Evolutionary conservation across 2,329 filamentous ascomycete genomes (phyloP).

Genomic region (Xylaria polymorpha): DNA sequence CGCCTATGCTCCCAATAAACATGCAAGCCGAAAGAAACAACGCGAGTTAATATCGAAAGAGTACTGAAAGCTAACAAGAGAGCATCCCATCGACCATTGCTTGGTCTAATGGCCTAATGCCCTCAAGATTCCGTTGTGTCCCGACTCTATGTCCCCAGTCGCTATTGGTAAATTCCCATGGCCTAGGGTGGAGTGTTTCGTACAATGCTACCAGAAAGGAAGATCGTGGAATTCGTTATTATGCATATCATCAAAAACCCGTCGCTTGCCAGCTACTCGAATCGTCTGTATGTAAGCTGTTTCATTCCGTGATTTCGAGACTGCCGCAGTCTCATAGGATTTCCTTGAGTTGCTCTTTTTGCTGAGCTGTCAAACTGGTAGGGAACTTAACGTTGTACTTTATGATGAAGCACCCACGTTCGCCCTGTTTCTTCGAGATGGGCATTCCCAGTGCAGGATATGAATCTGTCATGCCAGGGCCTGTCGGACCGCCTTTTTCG

Average conservation of each 20-base stretch:
- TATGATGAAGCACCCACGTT: slow-evolving; percentile 88
- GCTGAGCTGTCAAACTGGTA: slow-evolving; percentile 75
- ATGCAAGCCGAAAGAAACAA: slow-evolving; percentile 12
- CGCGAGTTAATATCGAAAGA: slow-evolving; percentile 13
- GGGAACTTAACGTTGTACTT: slow-evolving; percentile 96
- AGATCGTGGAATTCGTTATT: slow-evolving; percentile 30
- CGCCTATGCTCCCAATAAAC: slow-evolving; percentile 14
- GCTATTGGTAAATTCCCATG: background rate
- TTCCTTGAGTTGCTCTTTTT: slow-evolving; percentile 84
- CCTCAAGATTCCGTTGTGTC: slow-evolving; percentile 20
- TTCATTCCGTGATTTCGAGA: slow-evolving; percentile 1
- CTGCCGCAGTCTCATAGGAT: slow-evolving; percentile 67
- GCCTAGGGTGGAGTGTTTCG: slow-evolving; percentile 9
- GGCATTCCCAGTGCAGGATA: slow-evolving; percentile 95
- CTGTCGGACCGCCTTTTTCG: slow-evolving; percentile 84
- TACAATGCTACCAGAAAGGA: slow-evolving; percentile 27
- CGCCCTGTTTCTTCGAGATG: slow-evolving; percentile 85
- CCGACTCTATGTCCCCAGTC: slow-evolving; percentile 19
- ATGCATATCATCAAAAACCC: slow-evolving; percentile 22
- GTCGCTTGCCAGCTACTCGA: background rate
- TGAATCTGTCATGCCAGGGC: slow-evolving; percentile 81
- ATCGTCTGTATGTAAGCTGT: slow-evolving; percentile 1
- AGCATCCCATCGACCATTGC: slow-evolving; percentile 2
- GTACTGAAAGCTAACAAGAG: slow-evolving; percentile 13
- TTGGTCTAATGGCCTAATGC: slow-evolving; percentile 13